Percentiles rank a stretch among this genome's conserved stretches.
Evolutionary conservation across 2,329 filamentous ascomycete species (phyloP).

Genomic region (Penicillium sclerotigenum): DNA sequence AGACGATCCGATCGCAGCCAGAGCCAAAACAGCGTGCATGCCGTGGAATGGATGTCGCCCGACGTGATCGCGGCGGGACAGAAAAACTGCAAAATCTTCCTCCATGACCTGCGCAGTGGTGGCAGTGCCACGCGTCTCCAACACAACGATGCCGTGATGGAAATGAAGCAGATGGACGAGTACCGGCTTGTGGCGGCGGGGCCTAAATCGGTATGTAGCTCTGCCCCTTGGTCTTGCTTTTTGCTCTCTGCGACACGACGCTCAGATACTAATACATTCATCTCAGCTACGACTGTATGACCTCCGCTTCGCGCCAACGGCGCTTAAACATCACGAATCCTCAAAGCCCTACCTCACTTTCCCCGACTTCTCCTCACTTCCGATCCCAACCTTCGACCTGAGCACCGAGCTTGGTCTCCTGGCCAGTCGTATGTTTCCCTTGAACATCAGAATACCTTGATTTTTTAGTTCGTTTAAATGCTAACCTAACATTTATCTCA

Average conservation of each 20-base stretch:
- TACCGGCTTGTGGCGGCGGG: slow-evolving; percentile 37
- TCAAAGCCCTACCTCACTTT: slow-evolving; percentile 37
- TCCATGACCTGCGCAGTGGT: slow-evolving; percentile 37
- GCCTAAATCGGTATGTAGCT: slow-evolving; percentile 28
- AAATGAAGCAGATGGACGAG: slow-evolving; percentile 37
- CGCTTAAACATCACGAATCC: slow-evolving; percentile 28
- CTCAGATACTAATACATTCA: background rate
- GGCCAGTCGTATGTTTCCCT: slow-evolving; percentile 33
- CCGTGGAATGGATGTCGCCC: slow-evolving; percentile 40
- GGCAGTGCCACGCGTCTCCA: slow-evolving; percentile 33
- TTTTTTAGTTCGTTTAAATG: no score
- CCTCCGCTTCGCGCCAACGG: slow-evolving; percentile 35
- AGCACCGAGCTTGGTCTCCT: slow-evolving; percentile 38
- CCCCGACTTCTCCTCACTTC: slow-evolving; percentile 28
- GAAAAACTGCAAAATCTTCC: slow-evolving; percentile 33
- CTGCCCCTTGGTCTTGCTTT: background rate
- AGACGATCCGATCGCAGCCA: background rate
- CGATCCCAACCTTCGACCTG: slow-evolving; percentile 37
- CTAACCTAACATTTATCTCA: no score
- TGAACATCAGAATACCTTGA: background rate
- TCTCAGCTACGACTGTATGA: slow-evolving; percentile 43
- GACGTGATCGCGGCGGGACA: slow-evolving; percentile 38
- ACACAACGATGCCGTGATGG: slow-evolving; percentile 34
- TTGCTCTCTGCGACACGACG: background rate
- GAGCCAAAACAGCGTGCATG: slow-evolving; percentile 23